phyloP scores from a whole-genome alignment of 176 grass and related monocot species.

The Aegilops tauschii region DNA sequence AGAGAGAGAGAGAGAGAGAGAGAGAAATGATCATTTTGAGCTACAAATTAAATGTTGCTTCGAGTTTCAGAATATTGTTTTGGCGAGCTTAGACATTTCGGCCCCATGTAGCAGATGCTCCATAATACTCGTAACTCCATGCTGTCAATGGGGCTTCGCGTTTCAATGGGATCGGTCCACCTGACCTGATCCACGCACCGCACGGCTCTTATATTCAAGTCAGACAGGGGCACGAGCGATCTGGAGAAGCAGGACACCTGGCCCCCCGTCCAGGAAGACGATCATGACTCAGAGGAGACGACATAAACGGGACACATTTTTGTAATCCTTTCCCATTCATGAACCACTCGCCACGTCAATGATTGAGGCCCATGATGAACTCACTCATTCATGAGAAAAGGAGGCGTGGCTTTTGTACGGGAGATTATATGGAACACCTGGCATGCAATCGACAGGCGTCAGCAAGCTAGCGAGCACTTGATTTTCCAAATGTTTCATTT shows the following conservation, averaged over 20 bases:
- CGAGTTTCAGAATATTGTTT: too few species aligned
- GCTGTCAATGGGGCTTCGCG: not conserved
- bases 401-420: not conserved
- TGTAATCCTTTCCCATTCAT: not conserved
- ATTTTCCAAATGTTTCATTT: not conserved
- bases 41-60: too few species aligned
- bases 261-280: not conserved
- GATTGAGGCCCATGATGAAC: not conserved
- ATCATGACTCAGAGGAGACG: not conserved
- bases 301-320: not conserved
- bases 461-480: not conserved
- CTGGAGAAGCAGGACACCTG: not conserved
- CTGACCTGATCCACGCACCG: not conserved
- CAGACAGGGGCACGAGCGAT: not conserved
- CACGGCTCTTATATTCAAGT: not conserved
- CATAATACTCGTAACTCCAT: not conserved
- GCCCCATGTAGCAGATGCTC: not conserved
- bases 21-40: too few species aligned
- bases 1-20: too few species aligned
- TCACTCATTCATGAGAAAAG: not conserved
- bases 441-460: not conserved
- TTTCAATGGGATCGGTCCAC: not conserved
- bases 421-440: not conserved
- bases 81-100: too few species aligned
- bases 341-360: not conserved